Evolutionary conservation across 2,329 filamentous ascomycete species (phyloP).

Genomic region (Diaporthe sp.): DNA sequence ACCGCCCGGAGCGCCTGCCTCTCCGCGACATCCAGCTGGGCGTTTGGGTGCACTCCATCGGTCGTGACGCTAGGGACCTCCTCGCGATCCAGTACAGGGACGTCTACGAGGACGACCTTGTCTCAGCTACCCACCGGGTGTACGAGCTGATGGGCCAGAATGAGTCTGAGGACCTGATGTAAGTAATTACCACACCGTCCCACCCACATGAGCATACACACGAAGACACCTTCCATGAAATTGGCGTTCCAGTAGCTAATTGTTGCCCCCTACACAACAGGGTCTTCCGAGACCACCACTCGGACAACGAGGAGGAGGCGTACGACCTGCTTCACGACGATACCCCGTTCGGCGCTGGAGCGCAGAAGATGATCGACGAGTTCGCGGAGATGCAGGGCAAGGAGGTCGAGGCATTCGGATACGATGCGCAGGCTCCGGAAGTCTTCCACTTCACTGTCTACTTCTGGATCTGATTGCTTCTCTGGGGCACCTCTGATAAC

Average conservation of each 20-base stretch:
- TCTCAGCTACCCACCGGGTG: neutral
- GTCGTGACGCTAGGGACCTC: neutral
- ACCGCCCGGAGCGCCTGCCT: neutral
- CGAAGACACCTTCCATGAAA: neutral
- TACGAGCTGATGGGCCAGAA: neutral
- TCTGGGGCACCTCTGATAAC: neutral
- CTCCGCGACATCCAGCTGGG: neutral
- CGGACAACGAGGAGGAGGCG: neutral
- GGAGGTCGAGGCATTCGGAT: neutral
- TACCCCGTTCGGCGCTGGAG: neutral
- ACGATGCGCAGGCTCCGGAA: neutral
- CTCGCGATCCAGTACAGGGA: neutral
- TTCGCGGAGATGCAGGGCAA: neutral
- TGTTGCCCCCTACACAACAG: neutral
- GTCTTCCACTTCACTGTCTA: neutral
- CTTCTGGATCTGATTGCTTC: neutral
- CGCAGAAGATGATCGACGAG: conserved; percentile 2
- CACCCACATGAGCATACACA: neutral
- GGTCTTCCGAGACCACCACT: neutral
- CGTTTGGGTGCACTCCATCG: neutral
- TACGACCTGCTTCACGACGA: neutral
- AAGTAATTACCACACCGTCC: neutral
- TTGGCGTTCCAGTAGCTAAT: neutral
- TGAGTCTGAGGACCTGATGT: neutral
- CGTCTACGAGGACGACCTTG: neutral